A percentile compares a stretch with the other conserved stretches of the same genome.
Evolutionary conservation across 768 basidiomycete genomes (phyloP).

Genomic region (Termitomyces sp.): DNA sequence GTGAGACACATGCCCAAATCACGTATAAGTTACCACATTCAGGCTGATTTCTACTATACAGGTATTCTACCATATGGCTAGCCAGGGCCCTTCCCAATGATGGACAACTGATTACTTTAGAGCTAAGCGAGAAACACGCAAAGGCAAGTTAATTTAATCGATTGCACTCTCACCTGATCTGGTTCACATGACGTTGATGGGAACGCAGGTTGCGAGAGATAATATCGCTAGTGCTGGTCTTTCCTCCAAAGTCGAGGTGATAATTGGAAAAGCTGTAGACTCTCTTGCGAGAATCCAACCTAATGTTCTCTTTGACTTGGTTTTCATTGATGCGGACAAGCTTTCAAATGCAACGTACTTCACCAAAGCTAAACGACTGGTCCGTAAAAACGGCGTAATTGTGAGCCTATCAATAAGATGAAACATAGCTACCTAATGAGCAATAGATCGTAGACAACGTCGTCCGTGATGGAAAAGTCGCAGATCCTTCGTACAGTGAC

Average conservation of each 20-base stretch:
- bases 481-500: constrained; percentile 32
- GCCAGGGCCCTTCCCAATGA: constrained; percentile 44
- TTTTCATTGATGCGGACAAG: constrained; percentile 75
- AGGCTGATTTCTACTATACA: constrained; percentile 10
- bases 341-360: constrained; percentile 50
- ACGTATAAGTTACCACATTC: neutral
- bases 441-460: constrained; percentile 58
- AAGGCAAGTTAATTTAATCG: constrained; percentile 24
- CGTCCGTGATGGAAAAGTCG: constrained; percentile 43
- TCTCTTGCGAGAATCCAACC: constrained; percentile 43
- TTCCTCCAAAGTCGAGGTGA: constrained; percentile 39
- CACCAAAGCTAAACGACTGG: constrained; percentile 53
- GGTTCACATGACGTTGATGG: neutral
- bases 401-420: constrained; percentile 26
- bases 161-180: neutral
- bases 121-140: constrained; percentile 41
- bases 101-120: constrained; percentile 44
- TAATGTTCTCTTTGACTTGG: constrained; percentile 53
- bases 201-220: constrained; percentile 46
- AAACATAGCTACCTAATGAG: neutral
- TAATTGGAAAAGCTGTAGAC: constrained; percentile 48
- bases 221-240: constrained; percentile 55
- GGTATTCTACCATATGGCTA: constrained; percentile 41
- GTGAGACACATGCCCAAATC: constrained; percentile 24
- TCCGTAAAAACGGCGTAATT: constrained; percentile 56